Evolutionary conservation across 306 rosid species (phyloP), one percentile per base, ranked within the genome.

Genomic region (Begonia fuchsioides): DNA sequence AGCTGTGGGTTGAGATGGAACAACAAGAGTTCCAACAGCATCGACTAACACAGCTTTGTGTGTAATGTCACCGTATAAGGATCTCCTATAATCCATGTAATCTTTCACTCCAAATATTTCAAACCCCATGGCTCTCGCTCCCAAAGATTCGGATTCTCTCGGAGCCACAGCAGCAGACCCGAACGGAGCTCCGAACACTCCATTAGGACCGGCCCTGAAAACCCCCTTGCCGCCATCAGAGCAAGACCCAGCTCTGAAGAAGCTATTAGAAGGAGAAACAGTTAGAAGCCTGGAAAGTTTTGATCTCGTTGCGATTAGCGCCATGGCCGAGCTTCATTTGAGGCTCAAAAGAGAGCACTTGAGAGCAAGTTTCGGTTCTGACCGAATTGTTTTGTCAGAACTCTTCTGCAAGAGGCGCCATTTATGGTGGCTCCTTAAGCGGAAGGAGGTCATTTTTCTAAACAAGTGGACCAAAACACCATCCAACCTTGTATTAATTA

Each of bases 1-100:
- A 32, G 97, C 95, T 84, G 77, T 90, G 52, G 97, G 97, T 63
- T 90, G 97, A 65, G 97, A 90, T 43, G 97, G 97, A 56, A 90
- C 54, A 50, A 90, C 68, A 60, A 90, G 95, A 5, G 97, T 90
- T 32, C 97, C 97, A 44, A 86, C 95, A 9, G 95, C 95, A 59
- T 90, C 97, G 64, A 90, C 97, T 11, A 90, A 70, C 58, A 90
- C 57, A 15, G 97, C 97, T 63, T 78, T 90, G 69, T 90, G 94
- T 9, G 90, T 84, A 64, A 90, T 84, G 17, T 79, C 76, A 11
- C 95, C 97, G 38, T 90, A 90, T 17, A 75, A 68, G 26, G 95
- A 90, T 65, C 86, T 82, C 49, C 93, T 65, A 43, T 90, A 84
- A 39, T 84, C 95, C 53, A 72, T 74, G 26, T 90, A 90, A 55